phyloP scores from a whole-genome alignment of 768 basidiomycete species.

The Rhizopogon salebrosus region DNA sequence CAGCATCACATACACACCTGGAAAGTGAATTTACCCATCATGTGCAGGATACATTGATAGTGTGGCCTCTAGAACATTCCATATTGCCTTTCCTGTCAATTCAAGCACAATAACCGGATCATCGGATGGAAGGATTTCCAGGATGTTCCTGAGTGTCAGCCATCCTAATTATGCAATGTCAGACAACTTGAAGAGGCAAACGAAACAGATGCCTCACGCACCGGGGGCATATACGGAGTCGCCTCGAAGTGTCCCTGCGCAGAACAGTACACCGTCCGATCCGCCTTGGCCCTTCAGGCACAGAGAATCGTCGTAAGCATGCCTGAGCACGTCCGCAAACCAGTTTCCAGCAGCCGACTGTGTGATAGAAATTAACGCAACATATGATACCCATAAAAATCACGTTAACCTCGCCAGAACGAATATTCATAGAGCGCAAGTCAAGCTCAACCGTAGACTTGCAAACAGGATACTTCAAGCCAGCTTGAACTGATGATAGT shows the following conservation, averaged over 20 bases:
- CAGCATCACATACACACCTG: not conserved
- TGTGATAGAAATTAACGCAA: not conserved
- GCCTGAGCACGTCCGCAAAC: constrained; percentile 80
- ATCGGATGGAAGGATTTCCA: constrained; percentile 87
- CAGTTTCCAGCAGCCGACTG: constrained; percentile 74
- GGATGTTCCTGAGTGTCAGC: constrained; percentile 78
- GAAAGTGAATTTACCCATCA: constrained; percentile 63
- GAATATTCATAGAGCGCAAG: constrained; percentile 67
- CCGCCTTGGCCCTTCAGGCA: constrained; percentile 54
- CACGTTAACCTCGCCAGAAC: constrained; percentile 58
- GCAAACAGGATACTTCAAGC: constrained; percentile 75
- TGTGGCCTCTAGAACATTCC: constrained; percentile 72
- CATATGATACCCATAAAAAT: not conserved
- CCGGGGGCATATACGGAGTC: constrained; percentile 84
- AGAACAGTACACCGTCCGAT: constrained; percentile 77
- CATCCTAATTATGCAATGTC: constrained; percentile 37
- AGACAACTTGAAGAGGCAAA: not conserved
- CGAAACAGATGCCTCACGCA: constrained; percentile 18
- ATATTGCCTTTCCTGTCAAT: constrained; percentile 71
- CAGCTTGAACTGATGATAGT: constrained; percentile 61
- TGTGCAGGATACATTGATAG: constrained; percentile 82
- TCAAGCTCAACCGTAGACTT: constrained; percentile 63
- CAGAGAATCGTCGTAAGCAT: constrained; percentile 74
- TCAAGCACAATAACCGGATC: constrained; percentile 81
- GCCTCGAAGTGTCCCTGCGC: constrained; percentile 80